Evolutionary conservation across 164 flowering plant species (phyloP).

Genomic region (Tetracentron sinense): DNA sequence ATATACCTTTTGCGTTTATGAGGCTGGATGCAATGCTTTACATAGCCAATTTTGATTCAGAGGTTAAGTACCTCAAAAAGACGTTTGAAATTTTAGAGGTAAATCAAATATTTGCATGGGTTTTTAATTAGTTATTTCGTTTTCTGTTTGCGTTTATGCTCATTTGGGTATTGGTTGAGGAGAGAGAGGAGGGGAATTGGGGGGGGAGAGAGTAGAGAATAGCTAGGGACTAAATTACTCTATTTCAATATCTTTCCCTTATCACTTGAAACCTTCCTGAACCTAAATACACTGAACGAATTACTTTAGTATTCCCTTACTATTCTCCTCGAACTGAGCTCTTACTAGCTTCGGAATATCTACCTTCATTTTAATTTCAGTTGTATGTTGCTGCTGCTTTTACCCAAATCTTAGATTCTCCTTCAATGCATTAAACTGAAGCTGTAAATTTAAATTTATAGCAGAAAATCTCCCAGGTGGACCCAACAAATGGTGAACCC

Average conservation of each 20-base stretch:
- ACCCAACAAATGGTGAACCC: too few relatives aligned
- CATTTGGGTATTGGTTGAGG: too few relatives aligned
- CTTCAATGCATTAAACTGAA: too few relatives aligned
- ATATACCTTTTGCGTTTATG: slow-evolving; percentile 83
- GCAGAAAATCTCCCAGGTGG: too few relatives aligned
- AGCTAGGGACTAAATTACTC: background rate
- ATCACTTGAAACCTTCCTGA: background rate
- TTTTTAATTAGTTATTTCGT: background rate
- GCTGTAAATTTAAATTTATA: too few relatives aligned
- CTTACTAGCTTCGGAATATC: too few relatives aligned
- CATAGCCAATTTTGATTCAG: slow-evolving; percentile 48
- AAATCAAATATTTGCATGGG: background rate
- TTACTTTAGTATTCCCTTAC: background rate
- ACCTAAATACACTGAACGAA: background rate
- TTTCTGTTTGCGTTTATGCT: background rate
- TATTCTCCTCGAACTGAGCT: background rate
- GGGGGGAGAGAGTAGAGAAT: too few relatives aligned
- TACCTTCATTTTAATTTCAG: too few relatives aligned
- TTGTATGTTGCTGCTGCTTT: too few relatives aligned
- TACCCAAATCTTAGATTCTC: too few relatives aligned
- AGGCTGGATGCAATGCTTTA: slow-evolving; percentile 82
- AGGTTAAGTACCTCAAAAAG: slow-evolving; percentile 34
- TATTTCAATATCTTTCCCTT: background rate
- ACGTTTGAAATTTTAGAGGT: slow-evolving; percentile 48
- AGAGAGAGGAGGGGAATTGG: background rate